phyloP scores from a whole-genome alignment of 2,329 filamentous ascomycete species.

The Chrysosporium keratinophilum region DNA sequence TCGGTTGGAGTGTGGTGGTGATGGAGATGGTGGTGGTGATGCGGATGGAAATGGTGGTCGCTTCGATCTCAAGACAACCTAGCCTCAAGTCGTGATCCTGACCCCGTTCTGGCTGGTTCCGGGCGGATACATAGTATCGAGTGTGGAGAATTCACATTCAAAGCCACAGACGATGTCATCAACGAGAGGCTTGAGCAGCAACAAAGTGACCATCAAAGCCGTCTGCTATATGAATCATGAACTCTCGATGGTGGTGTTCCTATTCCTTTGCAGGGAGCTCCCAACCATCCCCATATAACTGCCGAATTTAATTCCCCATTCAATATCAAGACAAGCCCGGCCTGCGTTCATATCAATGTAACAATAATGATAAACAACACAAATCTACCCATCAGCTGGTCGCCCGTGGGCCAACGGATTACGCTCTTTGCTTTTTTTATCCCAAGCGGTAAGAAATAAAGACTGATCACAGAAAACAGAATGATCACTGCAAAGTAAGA shows the following conservation, averaged over 20 bases:
- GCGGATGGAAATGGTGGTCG: neutral
- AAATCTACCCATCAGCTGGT: constrained; percentile 5
- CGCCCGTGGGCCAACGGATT: neutral
- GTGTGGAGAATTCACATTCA: neutral
- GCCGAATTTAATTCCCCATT: neutral
- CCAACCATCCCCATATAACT: neutral
- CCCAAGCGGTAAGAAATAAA: constrained; percentile 4
- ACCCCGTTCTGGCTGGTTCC: neutral
- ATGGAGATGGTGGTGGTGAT: neutral
- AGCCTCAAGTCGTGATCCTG: too few species aligned
- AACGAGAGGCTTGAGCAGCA: neutral
- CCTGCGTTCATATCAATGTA: neutral
- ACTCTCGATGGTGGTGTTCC: neutral
- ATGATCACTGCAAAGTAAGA: neutral
- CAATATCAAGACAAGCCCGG: neutral
- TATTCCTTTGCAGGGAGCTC: neutral
- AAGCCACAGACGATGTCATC: constrained; percentile 2
- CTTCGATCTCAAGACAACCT: too few species aligned
- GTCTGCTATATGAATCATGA: too few species aligned
- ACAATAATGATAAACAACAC: neutral
- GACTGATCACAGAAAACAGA: neutral
- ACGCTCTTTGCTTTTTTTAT: constrained; percentile 3
- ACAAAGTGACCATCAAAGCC: too few species aligned
- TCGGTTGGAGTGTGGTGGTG: neutral
- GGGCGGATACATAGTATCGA: constrained; percentile 2